Evolutionary conservation across 345 rosid genomes (phyloP).

Genomic region (Eucalyptus globulus): DNA sequence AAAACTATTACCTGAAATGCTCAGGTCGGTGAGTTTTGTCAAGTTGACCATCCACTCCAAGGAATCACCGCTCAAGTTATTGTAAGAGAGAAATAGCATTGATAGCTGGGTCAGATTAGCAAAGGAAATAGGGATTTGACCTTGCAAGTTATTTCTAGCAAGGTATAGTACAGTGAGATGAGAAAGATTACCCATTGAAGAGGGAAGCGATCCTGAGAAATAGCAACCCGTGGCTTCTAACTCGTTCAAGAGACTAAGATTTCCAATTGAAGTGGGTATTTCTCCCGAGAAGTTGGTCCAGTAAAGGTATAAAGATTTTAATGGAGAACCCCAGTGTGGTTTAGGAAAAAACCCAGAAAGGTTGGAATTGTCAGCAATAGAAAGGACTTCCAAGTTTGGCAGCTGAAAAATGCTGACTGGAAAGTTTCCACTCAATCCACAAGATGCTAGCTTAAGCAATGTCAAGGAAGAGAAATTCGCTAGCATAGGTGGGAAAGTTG

Average conservation of each 20-base stretch:
- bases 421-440: too few species aligned
- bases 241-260: too few species aligned
- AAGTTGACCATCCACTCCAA: neutral
- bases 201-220: fast-evolving
- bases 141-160: fast-evolving
- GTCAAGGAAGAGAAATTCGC: too few species aligned
- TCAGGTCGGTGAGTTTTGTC: fast-evolving
- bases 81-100: fast-evolving
- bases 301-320: fast-evolving
- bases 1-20: neutral
- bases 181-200: too few species aligned
- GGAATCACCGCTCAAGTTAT: neutral
- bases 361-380: fast-evolving
- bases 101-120: too few species aligned
- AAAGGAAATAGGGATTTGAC: too few species aligned
- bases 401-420: too few species aligned
- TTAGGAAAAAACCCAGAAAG: too few species aligned
- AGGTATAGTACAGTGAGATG: fast-evolving
- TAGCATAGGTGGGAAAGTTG: too few species aligned
- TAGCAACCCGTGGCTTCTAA: fast-evolving
- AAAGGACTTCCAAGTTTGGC: too few species aligned
- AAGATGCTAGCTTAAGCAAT: too few species aligned
- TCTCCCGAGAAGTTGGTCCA: fast-evolving
- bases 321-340: too few species aligned
- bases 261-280: fast-evolving